A percentile compares a stretch with the other conserved stretches of the same genome.
Conservation (phyloP, 1,284 basidiomycete genomes). For the Sporisorium sorghi region DNA sequence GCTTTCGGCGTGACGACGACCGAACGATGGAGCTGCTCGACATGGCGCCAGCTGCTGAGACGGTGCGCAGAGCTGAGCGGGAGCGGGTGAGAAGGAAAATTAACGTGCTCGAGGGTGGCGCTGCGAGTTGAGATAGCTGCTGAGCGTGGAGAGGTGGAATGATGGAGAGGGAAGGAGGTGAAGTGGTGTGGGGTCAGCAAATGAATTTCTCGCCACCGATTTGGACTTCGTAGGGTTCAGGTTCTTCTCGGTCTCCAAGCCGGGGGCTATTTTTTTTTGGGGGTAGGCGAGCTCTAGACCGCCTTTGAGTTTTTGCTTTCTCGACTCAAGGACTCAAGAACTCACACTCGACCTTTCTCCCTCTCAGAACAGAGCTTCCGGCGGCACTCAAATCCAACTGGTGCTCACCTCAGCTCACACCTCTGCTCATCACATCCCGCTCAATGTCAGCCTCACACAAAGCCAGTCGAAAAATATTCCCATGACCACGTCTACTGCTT, state of each 20-base stretch:
- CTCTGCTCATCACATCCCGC: not conserved
- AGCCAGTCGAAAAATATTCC: not conserved
- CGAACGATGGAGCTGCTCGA: not conserved
- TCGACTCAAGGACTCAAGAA: too few species aligned
- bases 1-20: slow-evolving; percentile 30
- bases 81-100: not conserved
- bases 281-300: too few species aligned
- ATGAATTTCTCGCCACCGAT: slow-evolving; percentile 11
- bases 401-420: not conserved
- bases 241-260: slow-evolving; percentile 10
- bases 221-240: not conserved
- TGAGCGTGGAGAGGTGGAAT: not conserved
- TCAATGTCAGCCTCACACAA: not conserved
- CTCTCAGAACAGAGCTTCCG: not conserved
- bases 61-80: not conserved
- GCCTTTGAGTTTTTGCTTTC: not conserved
- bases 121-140: too few species aligned
- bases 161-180: not conserved
- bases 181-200: not conserved
- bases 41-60: slow-evolving; percentile 7
- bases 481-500: slow-evolving; percentile 1
- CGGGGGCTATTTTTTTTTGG: too few species aligned
- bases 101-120: not conserved
- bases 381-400: not conserved
- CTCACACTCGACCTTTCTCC: too few species aligned